Percentiles rank a stretch among this genome's conserved stretches.
phyloP scores from a whole-genome alignment of 257 asterid genomes.

The Ilex aquifolium region DNA sequence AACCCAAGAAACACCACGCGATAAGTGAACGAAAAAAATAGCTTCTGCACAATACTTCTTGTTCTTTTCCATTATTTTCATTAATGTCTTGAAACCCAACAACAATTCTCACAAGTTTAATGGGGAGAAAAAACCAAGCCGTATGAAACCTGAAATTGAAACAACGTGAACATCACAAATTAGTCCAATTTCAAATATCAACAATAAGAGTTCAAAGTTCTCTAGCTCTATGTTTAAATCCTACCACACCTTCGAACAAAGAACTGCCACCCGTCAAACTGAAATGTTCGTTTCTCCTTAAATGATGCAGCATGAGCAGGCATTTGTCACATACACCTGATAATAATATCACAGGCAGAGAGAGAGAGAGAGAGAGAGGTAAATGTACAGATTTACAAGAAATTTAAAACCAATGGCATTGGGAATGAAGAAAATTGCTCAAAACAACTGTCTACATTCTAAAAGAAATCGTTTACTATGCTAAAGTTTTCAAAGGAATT shows the following conservation, averaged over 20 bases:
- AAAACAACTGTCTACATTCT: too few relatives aligned
- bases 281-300: constrained; percentile 32
- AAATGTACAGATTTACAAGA: not conserved
- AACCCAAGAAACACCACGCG: too few relatives aligned
- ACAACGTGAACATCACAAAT: not conserved
- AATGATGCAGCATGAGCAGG: constrained; percentile 66
- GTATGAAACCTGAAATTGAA: constrained; percentile 29
- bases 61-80: constrained; percentile 8
- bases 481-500: too few relatives aligned
- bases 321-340: constrained; percentile 34
- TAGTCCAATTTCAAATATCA: constrained; percentile 2
- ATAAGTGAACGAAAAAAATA: constrained; percentile 3
- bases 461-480: too few relatives aligned
- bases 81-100: constrained; percentile 10
- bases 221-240: not conserved
- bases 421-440: too few relatives aligned
- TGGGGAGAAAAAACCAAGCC: constrained; percentile 22
- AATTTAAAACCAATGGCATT: too few relatives aligned
- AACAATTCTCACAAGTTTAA: constrained; percentile 29
- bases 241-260: constrained; percentile 44
- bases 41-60: constrained; percentile 20
- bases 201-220: not conserved
- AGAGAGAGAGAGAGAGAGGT: too few relatives aligned
- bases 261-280: constrained; percentile 68
- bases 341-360: not conserved